Evolutionary conservation across 768 basidiomycete genomes (phyloP).

Genomic region (Auricularia auricula-judae): DNA sequence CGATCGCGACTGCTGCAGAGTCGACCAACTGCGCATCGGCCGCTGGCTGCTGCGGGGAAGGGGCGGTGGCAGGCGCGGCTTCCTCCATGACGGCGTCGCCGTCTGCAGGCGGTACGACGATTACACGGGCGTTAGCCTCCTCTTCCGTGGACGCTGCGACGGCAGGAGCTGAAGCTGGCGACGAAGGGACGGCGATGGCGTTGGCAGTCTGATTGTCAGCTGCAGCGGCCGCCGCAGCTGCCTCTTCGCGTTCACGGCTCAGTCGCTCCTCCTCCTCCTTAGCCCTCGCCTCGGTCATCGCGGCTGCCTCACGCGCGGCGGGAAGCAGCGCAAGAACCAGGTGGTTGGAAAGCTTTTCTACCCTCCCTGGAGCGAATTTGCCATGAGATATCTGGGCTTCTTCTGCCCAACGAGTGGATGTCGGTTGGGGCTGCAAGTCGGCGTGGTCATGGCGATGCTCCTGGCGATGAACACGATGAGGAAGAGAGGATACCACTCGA

Average conservation of each 20-base stretch:
- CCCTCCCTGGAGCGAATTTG: conserved; percentile 57
- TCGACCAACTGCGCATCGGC: conserved; percentile 46
- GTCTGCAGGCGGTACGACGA: neutral
- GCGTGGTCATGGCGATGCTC: conserved; percentile 31
- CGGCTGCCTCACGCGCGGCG: conserved; percentile 57
- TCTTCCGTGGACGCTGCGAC: conserved; percentile 11
- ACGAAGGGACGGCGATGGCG: conserved; percentile 22
- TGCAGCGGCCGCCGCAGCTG: conserved; percentile 24
- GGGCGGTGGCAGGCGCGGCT: neutral
- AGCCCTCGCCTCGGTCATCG: conserved; percentile 19
- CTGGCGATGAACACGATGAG: conserved; percentile 18
- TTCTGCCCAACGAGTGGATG: conserved; percentile 80
- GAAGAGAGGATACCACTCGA: conserved; percentile 36
- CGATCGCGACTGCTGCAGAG: conserved; percentile 15
- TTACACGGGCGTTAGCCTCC: neutral
- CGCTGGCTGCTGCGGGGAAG: conserved; percentile 21
- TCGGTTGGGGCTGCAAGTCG: conserved; percentile 69
- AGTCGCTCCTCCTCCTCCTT: conserved; percentile 31
- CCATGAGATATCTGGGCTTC: conserved; percentile 77
- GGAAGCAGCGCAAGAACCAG: conserved; percentile 67
- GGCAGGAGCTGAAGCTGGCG: conserved; percentile 18
- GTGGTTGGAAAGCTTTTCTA: conserved; percentile 58
- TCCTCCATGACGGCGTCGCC: conserved; percentile 2
- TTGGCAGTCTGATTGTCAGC: conserved; percentile 11
- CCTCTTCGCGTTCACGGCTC: conserved; percentile 38